Conservation (phyloP, 1,284 basidiomycete genomes). For the Tremellales sp. region DNA sequence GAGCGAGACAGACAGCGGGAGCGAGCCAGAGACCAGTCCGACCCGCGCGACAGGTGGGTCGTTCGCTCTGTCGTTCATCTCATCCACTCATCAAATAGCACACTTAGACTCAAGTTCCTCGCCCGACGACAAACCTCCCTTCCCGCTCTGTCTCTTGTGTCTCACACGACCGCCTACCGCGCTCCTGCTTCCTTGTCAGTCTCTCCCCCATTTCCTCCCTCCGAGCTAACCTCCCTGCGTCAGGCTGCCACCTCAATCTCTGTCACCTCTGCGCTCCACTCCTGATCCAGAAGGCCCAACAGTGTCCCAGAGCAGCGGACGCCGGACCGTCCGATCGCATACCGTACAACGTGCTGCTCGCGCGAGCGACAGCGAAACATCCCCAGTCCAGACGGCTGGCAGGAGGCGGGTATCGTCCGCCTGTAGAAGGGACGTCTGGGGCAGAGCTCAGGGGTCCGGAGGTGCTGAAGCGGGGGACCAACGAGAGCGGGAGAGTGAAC, state of each 20-base stretch:
- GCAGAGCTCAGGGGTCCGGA: slow-evolving; percentile 23
- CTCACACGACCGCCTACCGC: slow-evolving; percentile 31
- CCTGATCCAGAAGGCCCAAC: slow-evolving; percentile 17
- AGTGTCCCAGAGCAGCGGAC: neutral
- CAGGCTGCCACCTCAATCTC: slow-evolving; percentile 41
- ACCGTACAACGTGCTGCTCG: slow-evolving; percentile 25
- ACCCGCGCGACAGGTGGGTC: no score
- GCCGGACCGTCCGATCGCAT: slow-evolving; percentile 5
- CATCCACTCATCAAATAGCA: no score
- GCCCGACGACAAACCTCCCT: no score
- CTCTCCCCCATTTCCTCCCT: neutral
- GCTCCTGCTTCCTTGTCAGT: slow-evolving; percentile 37
- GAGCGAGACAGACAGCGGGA: no score
- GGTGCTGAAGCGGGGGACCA: slow-evolving; percentile 1
- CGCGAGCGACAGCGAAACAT: slow-evolving; percentile 26
- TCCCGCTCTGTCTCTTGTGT: slow-evolving; percentile 34
- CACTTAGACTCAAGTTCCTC: no score
- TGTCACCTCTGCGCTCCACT: slow-evolving; percentile 39
- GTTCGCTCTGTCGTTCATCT: no score
- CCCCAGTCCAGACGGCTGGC: slow-evolving; percentile 22
- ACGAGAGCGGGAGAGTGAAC: neutral
- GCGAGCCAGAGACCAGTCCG: no score
- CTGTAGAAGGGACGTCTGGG: slow-evolving; percentile 12
- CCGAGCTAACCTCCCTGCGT: neutral
- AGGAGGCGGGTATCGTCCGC: slow-evolving; percentile 27